Evolutionary conservation across 1,284 basidiomycete species (phyloP).

Genomic region (Ganoderma multipileum): DNA sequence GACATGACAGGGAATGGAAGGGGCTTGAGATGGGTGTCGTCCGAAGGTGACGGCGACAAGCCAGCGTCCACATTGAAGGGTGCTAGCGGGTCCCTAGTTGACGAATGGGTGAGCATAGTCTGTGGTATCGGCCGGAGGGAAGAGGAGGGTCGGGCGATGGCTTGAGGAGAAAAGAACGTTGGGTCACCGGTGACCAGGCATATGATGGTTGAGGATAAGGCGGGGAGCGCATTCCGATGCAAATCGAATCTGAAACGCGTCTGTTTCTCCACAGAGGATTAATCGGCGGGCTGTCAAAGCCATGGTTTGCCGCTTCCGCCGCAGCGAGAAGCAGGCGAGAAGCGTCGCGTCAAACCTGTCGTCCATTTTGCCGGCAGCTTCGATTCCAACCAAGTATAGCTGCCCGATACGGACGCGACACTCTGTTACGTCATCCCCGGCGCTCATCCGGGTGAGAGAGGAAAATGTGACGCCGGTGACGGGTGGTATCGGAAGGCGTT

Average conservation of each 20-base stretch:
- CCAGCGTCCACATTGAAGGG: slow-evolving; percentile 16
- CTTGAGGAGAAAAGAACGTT: slow-evolving; percentile 24
- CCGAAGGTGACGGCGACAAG: slow-evolving; percentile 28
- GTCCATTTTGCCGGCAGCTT: slow-evolving; percentile 19
- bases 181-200: slow-evolving; percentile 30
- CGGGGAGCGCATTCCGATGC: slow-evolving; percentile 10
- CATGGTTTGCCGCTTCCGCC: not conserved
- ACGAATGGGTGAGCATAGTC: slow-evolving; percentile 33
- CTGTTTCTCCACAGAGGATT: not conserved
- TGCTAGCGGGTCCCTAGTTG: slow-evolving; percentile 31
- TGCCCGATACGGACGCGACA: slow-evolving; percentile 24
- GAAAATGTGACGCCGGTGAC: not conserved
- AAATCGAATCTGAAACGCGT: not conserved
- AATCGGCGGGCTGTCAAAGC: not conserved
- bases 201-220: slow-evolving; percentile 23
- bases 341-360: slow-evolving; percentile 2
- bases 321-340: slow-evolving; percentile 6
- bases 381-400: slow-evolving; percentile 26
- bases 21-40: slow-evolving; percentile 27
- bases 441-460: slow-evolving; percentile 22
- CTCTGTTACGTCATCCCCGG: slow-evolving; percentile 25
- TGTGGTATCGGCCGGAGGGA: slow-evolving; percentile 15
- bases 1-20: slow-evolving; percentile 32
- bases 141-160: slow-evolving; percentile 6
- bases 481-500: not conserved